A percentile compares a stretch with the other conserved stretches of the same genome.
phyloP scores from a whole-genome alignment of 306 rosid species.

The Quillaja saponaria region DNA sequence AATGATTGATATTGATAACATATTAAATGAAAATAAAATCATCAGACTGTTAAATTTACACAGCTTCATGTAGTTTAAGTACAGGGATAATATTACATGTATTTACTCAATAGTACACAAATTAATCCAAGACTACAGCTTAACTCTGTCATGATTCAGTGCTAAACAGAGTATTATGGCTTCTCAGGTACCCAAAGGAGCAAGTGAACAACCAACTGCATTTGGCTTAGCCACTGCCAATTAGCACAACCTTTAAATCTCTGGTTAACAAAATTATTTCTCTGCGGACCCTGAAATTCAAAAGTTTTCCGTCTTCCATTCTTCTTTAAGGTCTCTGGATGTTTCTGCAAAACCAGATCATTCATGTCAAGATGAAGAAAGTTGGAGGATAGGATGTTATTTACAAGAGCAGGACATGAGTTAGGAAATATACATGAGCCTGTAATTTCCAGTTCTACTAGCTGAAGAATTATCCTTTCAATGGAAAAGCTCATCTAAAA shows the following conservation, averaged over 20 bases:
- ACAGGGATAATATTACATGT: slow-evolving; percentile 5
- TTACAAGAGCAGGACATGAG: slow-evolving; percentile 1
- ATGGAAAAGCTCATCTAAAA: slow-evolving; percentile 24
- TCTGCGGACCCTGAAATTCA: slow-evolving; percentile 14
- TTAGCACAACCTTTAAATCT: slow-evolving; percentile 15
- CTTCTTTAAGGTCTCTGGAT: not conserved
- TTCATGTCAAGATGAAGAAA: slow-evolving; percentile 13
- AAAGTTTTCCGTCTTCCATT: slow-evolving; percentile 17
- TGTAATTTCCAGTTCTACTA: slow-evolving; percentile 11
- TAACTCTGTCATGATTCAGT: slow-evolving; percentile 24
- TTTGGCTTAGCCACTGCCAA: slow-evolving; percentile 16
- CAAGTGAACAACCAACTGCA: slow-evolving; percentile 33
- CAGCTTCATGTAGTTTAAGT: slow-evolving; percentile 11
- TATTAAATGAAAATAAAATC: slow-evolving; percentile 4
- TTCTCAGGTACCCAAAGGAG: slow-evolving; percentile 6
- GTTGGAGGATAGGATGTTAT: slow-evolving; percentile 13
- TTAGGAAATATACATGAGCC: slow-evolving; percentile 23
- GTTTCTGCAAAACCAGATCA: slow-evolving; percentile 10
- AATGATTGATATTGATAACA: no score
- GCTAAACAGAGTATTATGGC: slow-evolving; percentile 7
- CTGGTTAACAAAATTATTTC: not conserved
- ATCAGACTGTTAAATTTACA: not conserved
- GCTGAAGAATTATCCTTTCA: slow-evolving; percentile 26
- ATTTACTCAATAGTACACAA: not conserved
- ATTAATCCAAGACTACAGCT: slow-evolving; percentile 23